Conservation (phyloP, 108 stramenopile genomes). For the Nitzschia putrida region DNA sequence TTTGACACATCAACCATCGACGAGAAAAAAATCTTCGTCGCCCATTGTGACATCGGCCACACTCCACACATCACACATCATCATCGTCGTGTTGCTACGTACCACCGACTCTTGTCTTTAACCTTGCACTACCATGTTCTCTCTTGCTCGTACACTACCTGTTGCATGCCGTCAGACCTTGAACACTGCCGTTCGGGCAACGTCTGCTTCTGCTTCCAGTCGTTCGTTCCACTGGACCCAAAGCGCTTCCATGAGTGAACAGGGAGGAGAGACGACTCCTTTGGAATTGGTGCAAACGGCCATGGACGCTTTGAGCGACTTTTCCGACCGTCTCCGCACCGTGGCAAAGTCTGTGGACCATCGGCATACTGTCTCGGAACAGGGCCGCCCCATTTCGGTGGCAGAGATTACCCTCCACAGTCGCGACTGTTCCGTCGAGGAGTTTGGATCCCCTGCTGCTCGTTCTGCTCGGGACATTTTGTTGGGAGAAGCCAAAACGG, state of each 20-base stretch:
- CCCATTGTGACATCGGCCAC: too few species aligned
- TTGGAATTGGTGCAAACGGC: conserved; percentile 6
- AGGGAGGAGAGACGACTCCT: background rate
- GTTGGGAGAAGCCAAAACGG: background rate
- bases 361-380: background rate
- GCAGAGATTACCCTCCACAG: conserved; percentile 19
- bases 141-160: too few species aligned
- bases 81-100: too few species aligned
- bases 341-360: conserved; percentile 5
- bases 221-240: too few species aligned
- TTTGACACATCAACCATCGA: too few species aligned
- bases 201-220: too few species aligned
- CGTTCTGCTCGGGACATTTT: conserved; percentile 1
- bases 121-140: too few species aligned
- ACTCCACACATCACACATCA: too few species aligned
- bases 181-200: too few species aligned
- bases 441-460: conserved; percentile 1
- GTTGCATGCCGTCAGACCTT: too few species aligned
- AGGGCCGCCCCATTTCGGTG: background rate
- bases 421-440: conserved; percentile 1
- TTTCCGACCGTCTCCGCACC: conserved; percentile 1
- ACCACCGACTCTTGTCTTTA: too few species aligned
- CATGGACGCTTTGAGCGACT: conserved; percentile 4
- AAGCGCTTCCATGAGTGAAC: background rate
- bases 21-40: too few species aligned